Evolutionary conservation across 208 protist species (phyloP).

Genomic region (Leishmania tarentolae): DNA sequence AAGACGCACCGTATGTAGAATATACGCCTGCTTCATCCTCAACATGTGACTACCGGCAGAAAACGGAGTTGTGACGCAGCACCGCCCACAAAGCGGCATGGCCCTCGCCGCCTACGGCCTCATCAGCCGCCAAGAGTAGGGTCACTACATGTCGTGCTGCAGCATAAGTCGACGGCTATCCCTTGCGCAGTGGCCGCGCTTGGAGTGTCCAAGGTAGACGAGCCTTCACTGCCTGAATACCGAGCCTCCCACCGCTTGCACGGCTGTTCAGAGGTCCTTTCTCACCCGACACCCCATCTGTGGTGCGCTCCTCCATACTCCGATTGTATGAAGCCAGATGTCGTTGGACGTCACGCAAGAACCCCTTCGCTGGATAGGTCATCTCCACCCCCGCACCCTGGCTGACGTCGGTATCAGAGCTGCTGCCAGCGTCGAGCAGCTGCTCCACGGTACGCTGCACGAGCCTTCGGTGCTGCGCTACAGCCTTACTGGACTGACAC

Average conservation of each 20-base stretch:
- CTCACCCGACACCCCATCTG: conserved; percentile 40
- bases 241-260: conserved; percentile 54
- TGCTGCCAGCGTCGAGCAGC: neutral
- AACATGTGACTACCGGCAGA: neutral
- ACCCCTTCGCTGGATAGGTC: conserved; percentile 38
- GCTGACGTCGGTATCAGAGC: neutral
- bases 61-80: neutral
- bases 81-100: neutral
- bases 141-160: neutral
- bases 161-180: neutral
- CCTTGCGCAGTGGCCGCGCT: conserved; percentile 19
- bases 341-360: conserved; percentile 64
- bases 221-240: conserved; percentile 62
- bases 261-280: conserved; percentile 47
- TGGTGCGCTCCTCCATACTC: conserved; percentile 35
- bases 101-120: neutral
- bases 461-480: conserved; percentile 58
- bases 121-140: neutral
- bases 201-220: conserved; percentile 71
- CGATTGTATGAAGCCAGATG: conserved; percentile 47
- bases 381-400: conserved; percentile 4
- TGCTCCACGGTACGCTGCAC: conserved; percentile 45
- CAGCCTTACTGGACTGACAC: conserved; percentile 20
- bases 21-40: neutral
- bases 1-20: neutral